Base-by-base conservation (phyloP, 108 stramenopile species). In the Nitzschia sp. region DNA sequence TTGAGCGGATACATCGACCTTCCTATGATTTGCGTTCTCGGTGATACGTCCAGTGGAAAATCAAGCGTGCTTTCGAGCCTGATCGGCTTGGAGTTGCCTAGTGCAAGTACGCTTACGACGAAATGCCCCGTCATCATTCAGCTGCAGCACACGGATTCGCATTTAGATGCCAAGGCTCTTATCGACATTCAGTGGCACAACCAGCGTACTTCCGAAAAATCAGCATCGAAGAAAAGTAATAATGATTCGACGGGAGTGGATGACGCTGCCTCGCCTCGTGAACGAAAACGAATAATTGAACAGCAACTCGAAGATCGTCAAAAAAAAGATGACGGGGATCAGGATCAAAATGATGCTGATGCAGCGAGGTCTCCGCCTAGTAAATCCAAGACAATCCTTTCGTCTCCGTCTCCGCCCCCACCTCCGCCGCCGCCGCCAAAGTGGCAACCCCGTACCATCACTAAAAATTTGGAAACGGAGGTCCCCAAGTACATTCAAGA, bases 11-110 rank as follows among this genome's bases (percentile, higher is more conserved):
- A 71, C 47, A 32, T 73, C 15, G 45, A 45, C 15, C 52, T 88
- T 0, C 87, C 87, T 11, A 83, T 79, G 79, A 88, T 85, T 71
- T 72, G 69, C 30, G 87, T 88, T 25, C 63, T 88, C 70, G 87
- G 87, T 17, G 83, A 84, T 61, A 88, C 87, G 16, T 76, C 75
- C 34, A 80, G 79, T 59, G 87, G 87, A 0, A 88, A 88, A 70
- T 81, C 78, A 17, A 77, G 73, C 25, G 61, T 88, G 1, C 72
- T 88, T 1, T 71, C 68, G 4, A 71, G 63, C 53, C 59, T 82
- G 46, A 60, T 69, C 22, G 78, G 78, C 13, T 46, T 83, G 45
- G 84, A 88, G 52, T 72, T 88, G 28, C 87, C 87, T n/a, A 78
- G 74, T 35, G 53, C 58, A 11, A 70, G 73, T 38, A 76, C 76